These are phyloP conservation scores for Dipodascopsis tothii DNA, from an alignment of 805 yeast genomes.

Conservation along the genomic window DNA sequence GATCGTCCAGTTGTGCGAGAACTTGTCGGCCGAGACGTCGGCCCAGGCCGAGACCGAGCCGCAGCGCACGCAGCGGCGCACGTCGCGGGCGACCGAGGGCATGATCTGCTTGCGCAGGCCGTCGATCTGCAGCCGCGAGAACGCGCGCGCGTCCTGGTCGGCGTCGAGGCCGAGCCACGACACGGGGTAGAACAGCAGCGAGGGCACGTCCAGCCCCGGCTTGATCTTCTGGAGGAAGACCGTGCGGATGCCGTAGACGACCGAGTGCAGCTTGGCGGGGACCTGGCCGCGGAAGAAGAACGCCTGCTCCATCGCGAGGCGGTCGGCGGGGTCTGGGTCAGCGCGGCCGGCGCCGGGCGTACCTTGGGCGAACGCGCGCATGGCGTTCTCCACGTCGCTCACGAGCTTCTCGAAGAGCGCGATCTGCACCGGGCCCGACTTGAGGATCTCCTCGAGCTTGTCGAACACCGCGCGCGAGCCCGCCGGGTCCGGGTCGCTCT, in stretches of 20 bases:
- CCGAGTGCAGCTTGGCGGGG: slow-evolving; percentile 38
- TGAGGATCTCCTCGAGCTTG: slow-evolving; percentile 27
- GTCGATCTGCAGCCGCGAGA: slow-evolving; percentile 26
- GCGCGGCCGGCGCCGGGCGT: too few species aligned
- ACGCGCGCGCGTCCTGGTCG: background rate
- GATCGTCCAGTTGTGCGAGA: slow-evolving; percentile 44
- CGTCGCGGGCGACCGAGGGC: slow-evolving; percentile 33
- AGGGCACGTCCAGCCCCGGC: slow-evolving; percentile 44
- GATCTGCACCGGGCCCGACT: slow-evolving; percentile 30
- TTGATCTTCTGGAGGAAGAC: slow-evolving; percentile 40
- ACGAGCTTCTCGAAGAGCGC: slow-evolving; percentile 32
- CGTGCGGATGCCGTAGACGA: slow-evolving; percentile 37
- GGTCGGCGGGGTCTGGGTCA: slow-evolving; percentile 32
- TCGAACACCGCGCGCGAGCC: slow-evolving; percentile 28
- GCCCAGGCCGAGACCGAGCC: slow-evolving; percentile 40
- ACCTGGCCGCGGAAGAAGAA: slow-evolving; percentile 55
- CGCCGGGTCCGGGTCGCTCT: slow-evolving; percentile 25
- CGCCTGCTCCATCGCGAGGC: slow-evolving; percentile 52
- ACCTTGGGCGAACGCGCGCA: slow-evolving; percentile 29
- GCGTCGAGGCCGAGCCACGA: slow-evolving; percentile 49
- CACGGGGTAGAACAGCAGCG: slow-evolving; percentile 55
- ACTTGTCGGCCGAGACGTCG: slow-evolving; percentile 27
- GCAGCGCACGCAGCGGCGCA: slow-evolving; percentile 47
- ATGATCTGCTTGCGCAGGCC: slow-evolving; percentile 33
- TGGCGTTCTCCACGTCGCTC: slow-evolving; percentile 34